Conservation (phyloP, 352 stramenopile species). For the Phytophthora melonis region DNA sequence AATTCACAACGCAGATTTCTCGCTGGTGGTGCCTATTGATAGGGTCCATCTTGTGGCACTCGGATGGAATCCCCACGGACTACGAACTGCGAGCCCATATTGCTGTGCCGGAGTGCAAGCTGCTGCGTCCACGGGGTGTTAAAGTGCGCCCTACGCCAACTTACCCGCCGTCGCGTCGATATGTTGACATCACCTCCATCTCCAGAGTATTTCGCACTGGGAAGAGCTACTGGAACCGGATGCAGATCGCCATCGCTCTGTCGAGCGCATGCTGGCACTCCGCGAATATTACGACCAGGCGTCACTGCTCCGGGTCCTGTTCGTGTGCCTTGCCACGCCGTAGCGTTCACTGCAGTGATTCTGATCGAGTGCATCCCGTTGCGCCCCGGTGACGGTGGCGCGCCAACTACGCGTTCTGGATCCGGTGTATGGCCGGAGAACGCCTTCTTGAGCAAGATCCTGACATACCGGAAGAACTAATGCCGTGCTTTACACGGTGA, state of each 20-base stretch:
- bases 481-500: too few species aligned
- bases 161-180: too few species aligned
- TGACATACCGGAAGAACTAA: not conserved
- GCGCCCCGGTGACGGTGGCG: constrained; percentile 18
- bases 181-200: not conserved
- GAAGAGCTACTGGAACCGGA: not conserved
- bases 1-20: too few species aligned
- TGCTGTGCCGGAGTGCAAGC: too few species aligned
- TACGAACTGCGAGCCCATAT: too few species aligned
- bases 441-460: not conserved
- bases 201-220: not conserved
- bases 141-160: too few species aligned
- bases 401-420: constrained; percentile 35
- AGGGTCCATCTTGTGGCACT: too few species aligned
- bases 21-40: too few species aligned
- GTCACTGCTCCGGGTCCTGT: constrained; percentile 1
- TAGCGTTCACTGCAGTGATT: constrained; percentile 12
- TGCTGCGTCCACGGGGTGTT: too few species aligned
- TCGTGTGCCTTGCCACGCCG: constrained; percentile 5
- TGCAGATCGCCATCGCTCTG: constrained; percentile 17
- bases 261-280: constrained; percentile 9
- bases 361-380: constrained; percentile 37
- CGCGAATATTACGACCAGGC: constrained; percentile 16
- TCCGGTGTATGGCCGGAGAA: constrained; percentile 10
- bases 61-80: too few species aligned